A percentile compares a stretch with the other conserved stretches of the same genome.
These are phyloP conservation scores for Scleroderma bovista DNA, from an alignment of 768 basidiomycete genomes.

Conservation along the genomic window DNA sequence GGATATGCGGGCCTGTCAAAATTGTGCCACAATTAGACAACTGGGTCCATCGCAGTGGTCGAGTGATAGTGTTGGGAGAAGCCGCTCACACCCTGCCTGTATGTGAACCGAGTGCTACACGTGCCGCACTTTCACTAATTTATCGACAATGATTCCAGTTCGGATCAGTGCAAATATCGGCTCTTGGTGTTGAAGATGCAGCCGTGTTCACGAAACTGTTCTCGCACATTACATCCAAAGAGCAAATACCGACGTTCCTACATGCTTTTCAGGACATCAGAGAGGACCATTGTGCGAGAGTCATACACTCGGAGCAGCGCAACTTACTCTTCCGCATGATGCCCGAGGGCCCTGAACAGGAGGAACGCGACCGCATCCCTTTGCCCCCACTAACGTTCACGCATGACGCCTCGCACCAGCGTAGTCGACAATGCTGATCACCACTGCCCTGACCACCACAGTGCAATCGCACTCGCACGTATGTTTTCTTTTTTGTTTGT, in stretches of 20 bases:
- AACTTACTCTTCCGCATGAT: slow-evolving; percentile 42
- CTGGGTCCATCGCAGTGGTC: slow-evolving; percentile 44
- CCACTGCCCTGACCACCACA: too few relatives aligned
- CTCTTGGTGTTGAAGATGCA: slow-evolving; percentile 56
- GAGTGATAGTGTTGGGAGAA: slow-evolving; percentile 52
- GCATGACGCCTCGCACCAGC: too few relatives aligned
- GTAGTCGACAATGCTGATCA: too few relatives aligned
- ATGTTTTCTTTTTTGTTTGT: too few relatives aligned
- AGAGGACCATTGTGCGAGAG: slow-evolving; percentile 43
- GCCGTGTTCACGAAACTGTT: slow-evolving; percentile 57
- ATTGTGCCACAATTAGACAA: slow-evolving; percentile 38
- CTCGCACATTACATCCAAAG: slow-evolving; percentile 39
- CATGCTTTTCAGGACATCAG: slow-evolving; percentile 55
- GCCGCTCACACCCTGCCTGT: slow-evolving; percentile 56
- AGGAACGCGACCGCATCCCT: slow-evolving; percentile 39
- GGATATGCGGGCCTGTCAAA: slow-evolving; percentile 34
- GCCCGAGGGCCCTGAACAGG: slow-evolving; percentile 39
- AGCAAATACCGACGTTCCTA: slow-evolving; percentile 47
- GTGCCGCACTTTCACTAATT: neutral
- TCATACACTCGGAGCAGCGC: slow-evolving; percentile 39
- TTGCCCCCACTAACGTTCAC: too few relatives aligned
- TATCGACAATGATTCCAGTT: slow-evolving; percentile 34
- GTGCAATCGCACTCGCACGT: too few relatives aligned
- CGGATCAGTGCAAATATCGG: slow-evolving; percentile 46
- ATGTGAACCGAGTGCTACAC: slow-evolving; percentile 17